Evolutionary conservation across 2,329 filamentous ascomycete genomes (phyloP).

Genomic region (Epichloe amarillans): DNA sequence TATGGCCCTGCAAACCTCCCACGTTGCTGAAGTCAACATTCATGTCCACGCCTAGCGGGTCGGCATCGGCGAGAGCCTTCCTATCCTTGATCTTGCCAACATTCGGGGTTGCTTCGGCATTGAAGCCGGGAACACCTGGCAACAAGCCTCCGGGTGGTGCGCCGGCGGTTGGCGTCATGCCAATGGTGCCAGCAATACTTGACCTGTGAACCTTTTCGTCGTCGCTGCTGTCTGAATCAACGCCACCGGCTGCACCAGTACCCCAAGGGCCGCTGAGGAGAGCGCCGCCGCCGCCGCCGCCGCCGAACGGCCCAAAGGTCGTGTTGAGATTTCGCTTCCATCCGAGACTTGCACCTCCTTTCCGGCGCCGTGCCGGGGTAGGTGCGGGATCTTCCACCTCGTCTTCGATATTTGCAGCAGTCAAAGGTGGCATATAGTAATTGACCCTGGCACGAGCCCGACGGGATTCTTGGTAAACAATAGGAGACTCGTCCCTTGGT

Average conservation of each 20-base stretch:
- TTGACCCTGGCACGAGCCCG: conserved; percentile 53
- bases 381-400: conserved; percentile 55
- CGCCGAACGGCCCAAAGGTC: conserved; percentile 85
- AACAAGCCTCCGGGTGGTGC: conserved; percentile 30
- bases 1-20: conserved; percentile 82
- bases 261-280: conserved; percentile 65
- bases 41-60: conserved; percentile 84
- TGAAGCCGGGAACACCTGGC: conserved; percentile 25
- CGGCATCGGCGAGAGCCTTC: conserved; percentile 82
- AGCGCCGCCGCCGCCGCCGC: conserved; percentile 59
- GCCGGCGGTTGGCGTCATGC: conserved; percentile 43
- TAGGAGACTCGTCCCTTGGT: conserved; percentile 36
- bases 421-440: conserved; percentile 71
- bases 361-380: conserved; percentile 55
- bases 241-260: conserved; percentile 59
- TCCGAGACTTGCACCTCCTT: conserved; percentile 40
- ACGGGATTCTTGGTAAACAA: conserved; percentile 45
- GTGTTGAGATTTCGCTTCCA: conserved; percentile 80
- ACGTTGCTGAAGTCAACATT: conserved; percentile 91
- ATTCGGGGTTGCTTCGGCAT: conserved; percentile 50
- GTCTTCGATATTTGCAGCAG: conserved; percentile 50
- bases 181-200: conserved; percentile 42
- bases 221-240: conserved; percentile 92
- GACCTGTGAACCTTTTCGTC: conserved; percentile 66
- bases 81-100: conserved; percentile 89